phyloP scores from a whole-genome alignment of 2,329 filamentous ascomycete genomes.

The Aspergillus ustus region DNA sequence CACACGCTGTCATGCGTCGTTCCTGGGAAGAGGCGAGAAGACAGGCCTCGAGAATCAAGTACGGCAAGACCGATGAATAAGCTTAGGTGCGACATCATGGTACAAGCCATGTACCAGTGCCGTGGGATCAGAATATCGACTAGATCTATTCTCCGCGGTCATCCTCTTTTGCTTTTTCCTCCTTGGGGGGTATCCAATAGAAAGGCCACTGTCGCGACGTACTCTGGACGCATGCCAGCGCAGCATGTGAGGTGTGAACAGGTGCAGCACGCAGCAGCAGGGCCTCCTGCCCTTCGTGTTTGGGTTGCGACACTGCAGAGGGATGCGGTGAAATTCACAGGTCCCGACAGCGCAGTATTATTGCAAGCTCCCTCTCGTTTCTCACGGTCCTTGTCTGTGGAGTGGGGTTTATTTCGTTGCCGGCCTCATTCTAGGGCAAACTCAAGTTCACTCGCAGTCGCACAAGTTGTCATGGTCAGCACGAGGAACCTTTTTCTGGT shows the following conservation, averaged over 20 bases:
- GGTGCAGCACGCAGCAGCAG: slow-evolving; percentile 14
- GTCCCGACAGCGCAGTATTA: slow-evolving; percentile 11
- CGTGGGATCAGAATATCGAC: slow-evolving; percentile 12
- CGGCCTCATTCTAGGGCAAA: slow-evolving; percentile 9
- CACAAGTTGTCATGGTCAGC: slow-evolving; percentile 21
- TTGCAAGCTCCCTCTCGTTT: slow-evolving; percentile 12
- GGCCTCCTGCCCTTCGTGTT: slow-evolving; percentile 27
- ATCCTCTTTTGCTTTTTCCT: neutral
- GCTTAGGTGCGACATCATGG: slow-evolving; percentile 27
- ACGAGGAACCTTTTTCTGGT: slow-evolving; percentile 18
- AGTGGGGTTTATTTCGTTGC: slow-evolving; percentile 5
- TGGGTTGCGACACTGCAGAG: slow-evolving; percentile 23
- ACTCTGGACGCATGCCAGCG: slow-evolving; percentile 27
- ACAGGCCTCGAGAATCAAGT: slow-evolving; percentile 14
- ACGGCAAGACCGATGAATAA: slow-evolving; percentile 22
- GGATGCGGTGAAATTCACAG: slow-evolving; percentile 24
- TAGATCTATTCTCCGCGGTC: slow-evolving; percentile 18
- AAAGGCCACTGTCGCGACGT: slow-evolving; percentile 11
- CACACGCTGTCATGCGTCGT: slow-evolving; percentile 3
- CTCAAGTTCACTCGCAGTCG: slow-evolving; percentile 8
- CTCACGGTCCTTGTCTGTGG: neutral
- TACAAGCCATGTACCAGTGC: slow-evolving; percentile 11
- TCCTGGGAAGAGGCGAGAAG: slow-evolving; percentile 21
- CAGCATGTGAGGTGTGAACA: slow-evolving; percentile 37
- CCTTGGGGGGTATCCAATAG: slow-evolving; percentile 21